These are phyloP conservation scores for Poa annua DNA, from an alignment of 176 grass and related monocot genomes.

Conservation along the genomic window DNA sequence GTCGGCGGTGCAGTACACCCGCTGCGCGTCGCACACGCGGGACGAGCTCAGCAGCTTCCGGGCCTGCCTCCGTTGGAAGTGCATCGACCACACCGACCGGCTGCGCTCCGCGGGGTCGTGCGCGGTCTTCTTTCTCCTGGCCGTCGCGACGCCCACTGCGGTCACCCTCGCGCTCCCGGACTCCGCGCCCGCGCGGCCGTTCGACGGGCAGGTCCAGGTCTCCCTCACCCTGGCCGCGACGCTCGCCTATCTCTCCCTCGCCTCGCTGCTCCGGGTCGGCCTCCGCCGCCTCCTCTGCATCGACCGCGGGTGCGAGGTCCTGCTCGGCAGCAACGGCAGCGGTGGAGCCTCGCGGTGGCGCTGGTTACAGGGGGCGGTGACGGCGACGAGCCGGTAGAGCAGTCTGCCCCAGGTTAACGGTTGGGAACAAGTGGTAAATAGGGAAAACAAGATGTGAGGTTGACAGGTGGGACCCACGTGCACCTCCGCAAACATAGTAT, in stretches of 20 bases:
- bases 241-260: slow-evolving; percentile 56
- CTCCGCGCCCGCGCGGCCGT: slow-evolving; percentile 17
- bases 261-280: slow-evolving; percentile 43
- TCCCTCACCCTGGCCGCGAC: slow-evolving; percentile 47
- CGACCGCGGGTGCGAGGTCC: slow-evolving; percentile 31
- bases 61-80: slow-evolving; percentile 63
- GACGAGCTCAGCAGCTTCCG: slow-evolving; percentile 80
- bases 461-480: too few species aligned
- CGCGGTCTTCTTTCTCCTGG: slow-evolving; percentile 54
- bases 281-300: slow-evolving; percentile 73
- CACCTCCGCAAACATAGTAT: too few species aligned
- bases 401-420: too few species aligned
- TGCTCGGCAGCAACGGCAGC: too few species aligned
- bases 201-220: slow-evolving; percentile 62
- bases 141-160: slow-evolving; percentile 26
- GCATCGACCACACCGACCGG: slow-evolving; percentile 57
- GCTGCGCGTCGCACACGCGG: slow-evolving; percentile 52
- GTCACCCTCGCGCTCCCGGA: background rate
- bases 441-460: too few species aligned
- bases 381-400: too few species aligned
- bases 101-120: slow-evolving; percentile 41
- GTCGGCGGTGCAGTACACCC: slow-evolving; percentile 43
- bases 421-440: too few species aligned
- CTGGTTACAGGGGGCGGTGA: too few species aligned
- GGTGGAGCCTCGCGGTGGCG: too few species aligned